Evolutionary conservation across 495 filamentous ascomycete species (phyloP).

Genomic region (Glonium stellatum): DNA sequence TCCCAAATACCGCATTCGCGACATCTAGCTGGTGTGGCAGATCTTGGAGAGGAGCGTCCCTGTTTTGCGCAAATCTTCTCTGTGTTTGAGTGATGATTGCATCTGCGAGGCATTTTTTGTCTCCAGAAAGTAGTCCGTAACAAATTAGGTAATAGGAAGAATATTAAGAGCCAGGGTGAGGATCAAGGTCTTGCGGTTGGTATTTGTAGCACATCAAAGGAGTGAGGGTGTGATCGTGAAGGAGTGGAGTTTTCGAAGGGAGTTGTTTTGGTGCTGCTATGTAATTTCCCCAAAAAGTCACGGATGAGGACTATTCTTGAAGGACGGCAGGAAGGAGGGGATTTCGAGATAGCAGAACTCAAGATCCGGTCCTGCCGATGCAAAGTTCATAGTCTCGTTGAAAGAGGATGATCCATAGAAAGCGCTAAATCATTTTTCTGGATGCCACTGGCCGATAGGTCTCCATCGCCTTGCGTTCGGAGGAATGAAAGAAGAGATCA

Average conservation of each 20-base stretch:
- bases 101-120: not conserved
- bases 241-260: not conserved
- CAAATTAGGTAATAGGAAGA: not conserved
- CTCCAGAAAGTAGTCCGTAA: not conserved
- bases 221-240: not conserved
- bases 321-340: too few species aligned
- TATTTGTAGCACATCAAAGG: not conserved
- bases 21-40: not conserved
- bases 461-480: too few species aligned
- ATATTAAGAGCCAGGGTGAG: not conserved
- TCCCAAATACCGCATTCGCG: not conserved
- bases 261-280: too few species aligned
- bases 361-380: too few species aligned
- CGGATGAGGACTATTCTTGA: too few species aligned
- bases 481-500: too few species aligned
- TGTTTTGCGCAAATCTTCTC: not conserved
- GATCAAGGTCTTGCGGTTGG: not conserved
- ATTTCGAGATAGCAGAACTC: too few species aligned
- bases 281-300: too few species aligned
- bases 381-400: too few species aligned
- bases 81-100: not conserved
- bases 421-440: too few species aligned
- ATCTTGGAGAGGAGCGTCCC: not conserved
- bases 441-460: too few species aligned
- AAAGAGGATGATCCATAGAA: too few species aligned